These are phyloP conservation scores for Didymella keratinophila DNA, from an alignment of 2,329 filamentous ascomycete species.

Conservation along the genomic window DNA sequence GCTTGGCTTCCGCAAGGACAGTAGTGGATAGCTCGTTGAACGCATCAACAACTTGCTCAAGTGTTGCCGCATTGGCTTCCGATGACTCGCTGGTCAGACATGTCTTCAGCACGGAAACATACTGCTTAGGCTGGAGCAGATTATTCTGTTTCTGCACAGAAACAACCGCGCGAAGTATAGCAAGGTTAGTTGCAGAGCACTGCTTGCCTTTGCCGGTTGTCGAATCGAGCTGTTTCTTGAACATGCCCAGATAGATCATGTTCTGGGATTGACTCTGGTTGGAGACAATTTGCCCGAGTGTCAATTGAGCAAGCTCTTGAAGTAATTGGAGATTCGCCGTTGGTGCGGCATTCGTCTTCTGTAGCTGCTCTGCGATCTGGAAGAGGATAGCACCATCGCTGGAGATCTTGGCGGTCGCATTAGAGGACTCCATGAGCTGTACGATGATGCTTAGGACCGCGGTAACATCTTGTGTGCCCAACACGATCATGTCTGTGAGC, in stretches of 20 bases:
- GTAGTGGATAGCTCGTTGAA: slow-evolving; percentile 37
- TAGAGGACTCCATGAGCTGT: slow-evolving; percentile 46
- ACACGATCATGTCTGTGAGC: slow-evolving; percentile 29
- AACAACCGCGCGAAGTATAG: slow-evolving; percentile 38
- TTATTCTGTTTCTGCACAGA: slow-evolving; percentile 33
- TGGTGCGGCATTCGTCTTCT: slow-evolving; percentile 24
- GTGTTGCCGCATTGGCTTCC: slow-evolving; percentile 8
- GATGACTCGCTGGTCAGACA: slow-evolving; percentile 28
- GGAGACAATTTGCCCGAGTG: slow-evolving; percentile 41
- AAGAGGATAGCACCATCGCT: slow-evolving; percentile 37
- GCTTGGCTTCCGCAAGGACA: slow-evolving; percentile 27
- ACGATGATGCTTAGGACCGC: slow-evolving; percentile 38
- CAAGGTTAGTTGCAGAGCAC: slow-evolving; percentile 34
- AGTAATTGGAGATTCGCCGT: slow-evolving; percentile 32
- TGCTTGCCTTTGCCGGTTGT: slow-evolving; percentile 30
- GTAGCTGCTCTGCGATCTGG: slow-evolving; percentile 38
- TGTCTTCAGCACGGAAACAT: slow-evolving; percentile 32
- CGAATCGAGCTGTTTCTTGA: slow-evolving; percentile 31
- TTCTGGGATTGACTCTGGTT: slow-evolving; percentile 48
- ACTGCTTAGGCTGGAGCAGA: slow-evolving; percentile 34
- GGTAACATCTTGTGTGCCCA: slow-evolving; percentile 16
- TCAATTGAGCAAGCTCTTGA: slow-evolving; percentile 36
- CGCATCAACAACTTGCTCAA: slow-evolving; percentile 37
- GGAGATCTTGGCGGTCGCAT: slow-evolving; percentile 47
- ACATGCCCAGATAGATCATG: slow-evolving; percentile 41